phyloP scores from a whole-genome alignment of 2,329 filamentous ascomycete genomes.

The Penicillium sp. region DNA sequence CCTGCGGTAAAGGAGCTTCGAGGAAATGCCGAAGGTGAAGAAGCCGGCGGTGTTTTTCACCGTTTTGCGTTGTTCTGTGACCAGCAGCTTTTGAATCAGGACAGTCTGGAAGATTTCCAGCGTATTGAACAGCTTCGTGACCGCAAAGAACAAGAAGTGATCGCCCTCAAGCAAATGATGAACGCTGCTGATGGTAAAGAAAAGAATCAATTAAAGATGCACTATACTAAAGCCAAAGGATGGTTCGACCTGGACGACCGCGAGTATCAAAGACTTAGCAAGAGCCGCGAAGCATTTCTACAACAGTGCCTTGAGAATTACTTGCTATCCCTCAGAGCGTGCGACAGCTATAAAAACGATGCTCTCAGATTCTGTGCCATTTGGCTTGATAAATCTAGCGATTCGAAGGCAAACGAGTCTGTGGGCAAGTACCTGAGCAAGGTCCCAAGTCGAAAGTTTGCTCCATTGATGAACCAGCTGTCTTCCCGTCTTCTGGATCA shows the following conservation, averaged over 20 bases:
- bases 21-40: constrained; percentile 61
- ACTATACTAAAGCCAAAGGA: constrained; percentile 69
- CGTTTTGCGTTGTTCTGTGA: constrained; percentile 96
- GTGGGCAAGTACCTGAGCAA: constrained; percentile 65
- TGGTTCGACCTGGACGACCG: constrained; percentile 89
- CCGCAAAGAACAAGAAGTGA: constrained; percentile 75
- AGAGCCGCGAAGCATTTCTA: constrained; percentile 77
- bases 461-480: constrained; percentile 88
- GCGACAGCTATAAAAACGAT: constrained; percentile 84
- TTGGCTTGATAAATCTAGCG: constrained; percentile 85
- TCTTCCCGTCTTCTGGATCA: constrained; percentile 83
- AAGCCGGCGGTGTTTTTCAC: constrained; percentile 85
- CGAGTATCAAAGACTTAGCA: constrained; percentile 74
- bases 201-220: constrained; percentile 55
- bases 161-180: constrained; percentile 63
- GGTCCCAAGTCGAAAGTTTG: constrained; percentile 90
- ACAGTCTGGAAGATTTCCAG: constrained; percentile 77
- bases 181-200: constrained; percentile 48
- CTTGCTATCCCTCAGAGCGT: constrained; percentile 75
- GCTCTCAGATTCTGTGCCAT: constrained; percentile 87
- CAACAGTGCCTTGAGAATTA: constrained; percentile 90
- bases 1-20: constrained; percentile 79
- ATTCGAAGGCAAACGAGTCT: constrained; percentile 69
- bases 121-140: constrained; percentile 75
- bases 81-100: constrained; percentile 81